phyloP scores from a whole-genome alignment of 2,329 filamentous ascomycete species.

The Verticillium isaacii region DNA sequence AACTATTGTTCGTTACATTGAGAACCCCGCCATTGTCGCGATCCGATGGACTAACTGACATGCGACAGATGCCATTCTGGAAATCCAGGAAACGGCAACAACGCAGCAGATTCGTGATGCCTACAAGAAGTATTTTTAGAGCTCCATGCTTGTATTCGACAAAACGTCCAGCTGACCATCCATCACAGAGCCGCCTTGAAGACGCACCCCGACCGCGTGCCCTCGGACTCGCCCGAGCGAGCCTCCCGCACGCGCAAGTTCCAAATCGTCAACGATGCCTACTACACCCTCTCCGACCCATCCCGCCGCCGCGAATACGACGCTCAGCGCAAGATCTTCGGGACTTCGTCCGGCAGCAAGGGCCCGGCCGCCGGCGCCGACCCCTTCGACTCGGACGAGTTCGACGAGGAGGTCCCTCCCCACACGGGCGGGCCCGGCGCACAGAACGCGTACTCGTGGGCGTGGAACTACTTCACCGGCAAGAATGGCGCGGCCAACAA shows the following conservation, averaged over 20 bases:
- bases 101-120: constrained; percentile 85
- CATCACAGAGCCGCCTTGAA: constrained; percentile 71
- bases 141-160: not conserved
- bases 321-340: constrained; percentile 57
- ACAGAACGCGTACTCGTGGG: constrained; percentile 68
- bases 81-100: constrained; percentile 67
- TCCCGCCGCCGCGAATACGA: constrained; percentile 80
- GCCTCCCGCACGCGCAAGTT: constrained; percentile 77
- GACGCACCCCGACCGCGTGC: constrained; percentile 88
- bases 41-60: not conserved
- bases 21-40: not conserved
- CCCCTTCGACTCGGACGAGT: constrained; percentile 33
- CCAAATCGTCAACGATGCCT: constrained; percentile 88
- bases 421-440: constrained; percentile 23
- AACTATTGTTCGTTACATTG: constrained; percentile 49
- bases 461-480: constrained; percentile 56
- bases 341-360: constrained; percentile 30
- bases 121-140: constrained; percentile 70
- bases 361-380: constrained; percentile 29
- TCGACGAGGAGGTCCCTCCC: constrained; percentile 15
- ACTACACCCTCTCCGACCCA: constrained; percentile 83
- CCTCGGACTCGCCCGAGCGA: constrained; percentile 78
- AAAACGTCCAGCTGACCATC: not conserved
- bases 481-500: constrained; percentile 27
- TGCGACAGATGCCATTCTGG: constrained; percentile 64